Evolutionary conservation across 371 early-diverging fungal genomes (phyloP).

Genomic region (Lichtheimia ramosa): DNA sequence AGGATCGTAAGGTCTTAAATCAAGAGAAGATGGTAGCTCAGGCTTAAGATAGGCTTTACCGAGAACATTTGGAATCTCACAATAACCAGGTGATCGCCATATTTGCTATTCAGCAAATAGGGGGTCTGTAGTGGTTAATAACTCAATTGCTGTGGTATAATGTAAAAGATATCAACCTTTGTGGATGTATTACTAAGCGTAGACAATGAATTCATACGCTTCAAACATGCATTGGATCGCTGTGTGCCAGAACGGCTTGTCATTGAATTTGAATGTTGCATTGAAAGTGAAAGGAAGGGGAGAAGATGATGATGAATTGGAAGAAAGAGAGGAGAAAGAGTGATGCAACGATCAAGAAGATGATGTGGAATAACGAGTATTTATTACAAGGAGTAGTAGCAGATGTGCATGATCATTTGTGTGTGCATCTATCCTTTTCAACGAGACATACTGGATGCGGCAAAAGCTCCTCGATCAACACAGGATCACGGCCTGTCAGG

Average conservation of each 20-base stretch:
- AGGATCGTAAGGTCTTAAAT: slow-evolving; percentile 31
- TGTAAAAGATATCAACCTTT: background rate
- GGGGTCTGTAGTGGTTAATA: background rate
- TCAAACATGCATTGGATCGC: slow-evolving; percentile 22
- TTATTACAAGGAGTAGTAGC: background rate
- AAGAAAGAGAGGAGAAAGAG: slow-evolving; percentile 4
- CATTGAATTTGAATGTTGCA: slow-evolving; percentile 37
- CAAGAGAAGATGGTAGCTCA: slow-evolving; percentile 11
- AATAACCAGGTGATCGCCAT: slow-evolving; percentile 49
- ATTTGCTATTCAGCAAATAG: slow-evolving; percentile 9
- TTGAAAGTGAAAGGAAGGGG: slow-evolving; percentile 26
- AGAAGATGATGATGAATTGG: slow-evolving; percentile 10
- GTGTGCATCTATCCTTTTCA: background rate
- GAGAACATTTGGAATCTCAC: slow-evolving; percentile 45
- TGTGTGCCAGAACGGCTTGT: background rate
- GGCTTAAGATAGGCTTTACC: slow-evolving; percentile 42
- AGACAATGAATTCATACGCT: slow-evolving; percentile 5
- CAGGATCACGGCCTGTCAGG: too few species aligned
- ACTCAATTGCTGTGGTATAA: background rate
- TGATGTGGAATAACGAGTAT: background rate
- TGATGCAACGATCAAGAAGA: slow-evolving; percentile 1
- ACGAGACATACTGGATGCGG: too few species aligned
- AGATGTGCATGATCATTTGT: background rate
- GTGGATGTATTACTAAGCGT: background rate
- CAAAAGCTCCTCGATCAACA: too few species aligned